Conservation (phyloP, 2,329 filamentous ascomycete genomes). For the Phialophora verrucosa region DNA sequence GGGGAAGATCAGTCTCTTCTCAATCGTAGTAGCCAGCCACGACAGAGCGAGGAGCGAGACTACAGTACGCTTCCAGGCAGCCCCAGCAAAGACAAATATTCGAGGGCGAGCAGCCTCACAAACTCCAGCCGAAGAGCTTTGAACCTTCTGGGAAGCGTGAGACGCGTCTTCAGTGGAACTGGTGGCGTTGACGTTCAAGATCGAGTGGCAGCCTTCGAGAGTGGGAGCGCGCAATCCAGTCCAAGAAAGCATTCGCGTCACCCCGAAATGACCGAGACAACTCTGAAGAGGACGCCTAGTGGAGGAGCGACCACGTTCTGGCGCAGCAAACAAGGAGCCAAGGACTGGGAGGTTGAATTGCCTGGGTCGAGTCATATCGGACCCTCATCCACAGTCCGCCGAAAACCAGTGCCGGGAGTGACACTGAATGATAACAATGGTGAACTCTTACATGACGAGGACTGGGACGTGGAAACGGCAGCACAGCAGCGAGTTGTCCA, state of each 20-base stretch:
- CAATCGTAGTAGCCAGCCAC: conserved; percentile 29
- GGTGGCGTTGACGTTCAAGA: conserved; percentile 42
- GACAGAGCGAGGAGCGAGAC: conserved; percentile 20
- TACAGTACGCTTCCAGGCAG: conserved; percentile 34
- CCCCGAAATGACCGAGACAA: conserved; percentile 34
- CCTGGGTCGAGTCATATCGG: conserved; percentile 32
- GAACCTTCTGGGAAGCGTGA: conserved; percentile 72
- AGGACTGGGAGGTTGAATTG: conserved; percentile 56
- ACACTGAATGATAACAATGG: conserved; percentile 28
- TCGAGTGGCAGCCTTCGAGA: conserved; percentile 32
- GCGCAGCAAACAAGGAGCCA: conserved; percentile 57
- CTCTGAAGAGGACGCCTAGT: conserved; percentile 55
- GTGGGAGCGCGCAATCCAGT: conserved; percentile 30
- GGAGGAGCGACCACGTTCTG: conserved; percentile 56
- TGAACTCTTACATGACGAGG: conserved; percentile 49
- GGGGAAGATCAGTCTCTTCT: conserved; percentile 34
- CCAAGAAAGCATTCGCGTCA: conserved; percentile 30
- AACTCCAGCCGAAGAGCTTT: conserved; percentile 65
- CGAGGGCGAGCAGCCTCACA: conserved; percentile 59
- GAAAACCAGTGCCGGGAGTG: conserved; percentile 41
- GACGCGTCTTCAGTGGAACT: conserved; percentile 63
- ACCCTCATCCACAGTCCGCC: conserved; percentile 46
- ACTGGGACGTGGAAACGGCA: conserved; percentile 78
- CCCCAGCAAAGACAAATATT: conserved; percentile 42
- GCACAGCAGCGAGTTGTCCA: conserved; percentile 75